phyloP scores from a whole-genome alignment of 768 basidiomycete genomes.

The Cubamyces lactineus region DNA sequence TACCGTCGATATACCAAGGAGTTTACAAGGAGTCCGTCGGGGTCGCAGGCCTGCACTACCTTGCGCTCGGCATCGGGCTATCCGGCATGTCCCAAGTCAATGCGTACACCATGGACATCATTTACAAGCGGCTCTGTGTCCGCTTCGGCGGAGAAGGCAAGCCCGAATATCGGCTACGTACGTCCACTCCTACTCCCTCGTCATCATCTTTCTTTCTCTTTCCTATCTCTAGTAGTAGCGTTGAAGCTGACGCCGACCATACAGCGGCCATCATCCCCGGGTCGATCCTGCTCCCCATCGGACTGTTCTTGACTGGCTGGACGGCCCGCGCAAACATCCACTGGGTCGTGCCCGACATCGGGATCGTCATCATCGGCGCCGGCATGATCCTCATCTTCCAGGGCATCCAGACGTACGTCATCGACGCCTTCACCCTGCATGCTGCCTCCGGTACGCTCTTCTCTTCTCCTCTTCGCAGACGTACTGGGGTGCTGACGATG shows the following conservation, averaged over 20 bases:
- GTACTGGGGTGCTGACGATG: not conserved
- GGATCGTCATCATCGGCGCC: slow-evolving; percentile 55
- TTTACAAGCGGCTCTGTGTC: slow-evolving; percentile 54
- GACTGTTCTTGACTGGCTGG: slow-evolving; percentile 74
- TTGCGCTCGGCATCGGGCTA: slow-evolving; percentile 68
- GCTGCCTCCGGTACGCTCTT: slow-evolving; percentile 60
- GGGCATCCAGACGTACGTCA: slow-evolving; percentile 64
- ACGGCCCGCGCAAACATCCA: slow-evolving; percentile 54
- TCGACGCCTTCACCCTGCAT: slow-evolving; percentile 67
- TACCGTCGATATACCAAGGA: slow-evolving; percentile 59
- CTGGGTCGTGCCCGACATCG: slow-evolving; percentile 75
- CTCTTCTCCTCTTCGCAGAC: slow-evolving; percentile 35
- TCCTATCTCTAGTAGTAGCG: no score
- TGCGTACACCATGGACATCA: slow-evolving; percentile 56
- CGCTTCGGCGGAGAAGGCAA: slow-evolving; percentile 55
- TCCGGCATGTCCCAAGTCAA: slow-evolving; percentile 52
- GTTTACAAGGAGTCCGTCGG: slow-evolving; percentile 60
- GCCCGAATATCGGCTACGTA: slow-evolving; percentile 58
- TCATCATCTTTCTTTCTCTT: no score
- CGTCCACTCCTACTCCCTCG: slow-evolving; percentile 19
- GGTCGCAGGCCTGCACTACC: slow-evolving; percentile 68
- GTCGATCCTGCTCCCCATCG: slow-evolving; percentile 62
- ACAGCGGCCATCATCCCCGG: slow-evolving; percentile 62
- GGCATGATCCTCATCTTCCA: slow-evolving; percentile 66
- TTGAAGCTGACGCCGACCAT: slow-evolving; percentile 3